Percentiles rank a stretch among this genome's conserved stretches.
These are phyloP conservation scores for Hondaea fermentalgiana DNA, from an alignment of 108 stramenopile genomes.

Conservation along the genomic window DNA sequence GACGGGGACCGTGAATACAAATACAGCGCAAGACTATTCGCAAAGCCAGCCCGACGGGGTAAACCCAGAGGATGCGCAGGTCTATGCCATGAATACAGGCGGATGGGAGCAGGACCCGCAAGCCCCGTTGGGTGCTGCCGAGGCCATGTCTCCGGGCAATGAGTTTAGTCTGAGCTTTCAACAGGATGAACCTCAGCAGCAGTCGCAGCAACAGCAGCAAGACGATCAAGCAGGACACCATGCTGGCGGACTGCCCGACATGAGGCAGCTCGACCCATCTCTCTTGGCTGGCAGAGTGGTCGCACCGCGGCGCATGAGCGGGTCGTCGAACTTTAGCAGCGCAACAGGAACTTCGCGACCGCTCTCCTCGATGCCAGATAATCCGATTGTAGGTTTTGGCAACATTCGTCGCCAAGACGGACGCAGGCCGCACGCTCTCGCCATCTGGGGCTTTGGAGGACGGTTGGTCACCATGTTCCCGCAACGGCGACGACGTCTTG, in stretches of 20 bases:
- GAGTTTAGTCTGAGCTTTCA: neutral
- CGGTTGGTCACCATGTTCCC: neutral
- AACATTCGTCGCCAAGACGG: neutral
- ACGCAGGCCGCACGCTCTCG: neutral
- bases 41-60: neutral
- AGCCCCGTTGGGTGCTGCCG: neutral
- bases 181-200: too few species aligned
- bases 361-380: neutral
- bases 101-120: neutral
- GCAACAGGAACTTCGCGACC: neutral
- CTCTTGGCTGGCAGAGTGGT: neutral
- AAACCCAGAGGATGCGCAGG: neutral
- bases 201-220: too few species aligned
- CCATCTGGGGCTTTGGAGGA: neutral
- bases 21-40: too few species aligned
- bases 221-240: too few species aligned
- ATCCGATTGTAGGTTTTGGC: neutral
- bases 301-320: neutral
- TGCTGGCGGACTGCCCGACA: neutral
- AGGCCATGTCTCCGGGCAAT: neutral
- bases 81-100: neutral
- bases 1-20: neutral
- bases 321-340: neutral
- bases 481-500: neutral
- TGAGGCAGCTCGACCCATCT: neutral